These are phyloP conservation scores for Anthracocystis walkeri DNA, from an alignment of 1,284 basidiomycete species.

Conservation along the genomic window DNA sequence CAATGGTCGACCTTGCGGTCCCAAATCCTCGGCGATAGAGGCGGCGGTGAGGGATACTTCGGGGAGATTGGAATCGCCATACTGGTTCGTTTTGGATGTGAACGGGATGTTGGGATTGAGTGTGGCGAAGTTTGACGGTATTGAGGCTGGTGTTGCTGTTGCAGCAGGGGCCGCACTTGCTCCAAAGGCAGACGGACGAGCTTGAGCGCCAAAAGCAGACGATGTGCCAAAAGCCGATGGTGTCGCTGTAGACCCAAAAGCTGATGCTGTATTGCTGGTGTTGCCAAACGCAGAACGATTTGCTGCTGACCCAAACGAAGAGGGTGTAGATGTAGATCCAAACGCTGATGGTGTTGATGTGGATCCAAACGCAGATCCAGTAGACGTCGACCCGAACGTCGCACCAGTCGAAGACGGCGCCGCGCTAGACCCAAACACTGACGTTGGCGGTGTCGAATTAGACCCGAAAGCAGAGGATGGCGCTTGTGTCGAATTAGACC, in stretches of 20 bases:
- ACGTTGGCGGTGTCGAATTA: background rate
- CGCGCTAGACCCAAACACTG: constrained; percentile 18
- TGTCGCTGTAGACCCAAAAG: constrained; percentile 16
- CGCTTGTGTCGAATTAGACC: constrained; percentile 10
- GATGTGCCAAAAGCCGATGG: constrained; percentile 20
- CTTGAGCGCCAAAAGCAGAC: constrained; percentile 21
- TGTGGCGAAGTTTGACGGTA: constrained; percentile 17
- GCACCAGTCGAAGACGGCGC: constrained; percentile 3
- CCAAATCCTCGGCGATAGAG: constrained; percentile 44
- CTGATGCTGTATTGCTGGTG: constrained; percentile 7
- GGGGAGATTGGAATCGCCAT: constrained; percentile 45
- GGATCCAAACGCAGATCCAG: constrained; percentile 6
- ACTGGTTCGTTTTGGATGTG: constrained; percentile 19
- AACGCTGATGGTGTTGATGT: constrained; percentile 12
- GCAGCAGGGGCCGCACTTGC: background rate
- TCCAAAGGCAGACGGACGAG: constrained; percentile 27
- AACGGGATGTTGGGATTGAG: constrained; percentile 30
- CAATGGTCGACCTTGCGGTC: constrained; percentile 72
- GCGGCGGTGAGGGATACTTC: constrained; percentile 41
- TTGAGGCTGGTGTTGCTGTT: background rate
- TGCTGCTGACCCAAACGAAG: constrained; percentile 6
- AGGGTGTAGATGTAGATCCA: background rate
- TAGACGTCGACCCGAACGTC: constrained; percentile 6
- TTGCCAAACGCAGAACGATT: background rate
- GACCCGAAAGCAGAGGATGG: constrained; percentile 24